Conservation (phyloP, 768 basidiomycete species). For the Daedaleopsis nitida region DNA sequence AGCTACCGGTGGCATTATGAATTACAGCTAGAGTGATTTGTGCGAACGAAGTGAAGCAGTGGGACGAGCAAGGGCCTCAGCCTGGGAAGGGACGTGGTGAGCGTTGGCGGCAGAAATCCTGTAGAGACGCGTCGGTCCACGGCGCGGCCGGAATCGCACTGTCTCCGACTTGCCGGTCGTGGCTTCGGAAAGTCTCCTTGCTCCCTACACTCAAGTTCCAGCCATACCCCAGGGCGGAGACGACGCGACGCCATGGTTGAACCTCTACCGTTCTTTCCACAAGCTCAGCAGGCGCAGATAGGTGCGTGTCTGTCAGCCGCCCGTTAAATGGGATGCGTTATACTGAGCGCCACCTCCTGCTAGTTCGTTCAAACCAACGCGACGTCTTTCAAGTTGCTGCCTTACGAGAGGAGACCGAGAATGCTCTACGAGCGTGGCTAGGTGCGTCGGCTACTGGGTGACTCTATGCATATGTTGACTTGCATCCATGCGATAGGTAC, state of each 20-base stretch:
- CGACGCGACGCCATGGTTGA: slow-evolving; percentile 21
- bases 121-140: no score
- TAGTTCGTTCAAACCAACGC: slow-evolving; percentile 87
- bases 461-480: slow-evolving; percentile 7
- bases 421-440: slow-evolving; percentile 73
- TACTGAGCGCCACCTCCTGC: slow-evolving; percentile 1
- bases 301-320: slow-evolving; percentile 50
- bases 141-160: no score
- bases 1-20: slow-evolving; percentile 27
- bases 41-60: slow-evolving; percentile 1
- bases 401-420: slow-evolving; percentile 75
- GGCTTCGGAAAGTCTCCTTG: neutral
- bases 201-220: neutral
- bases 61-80: no score
- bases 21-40: neutral
- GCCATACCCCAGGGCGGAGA: slow-evolving; percentile 13
- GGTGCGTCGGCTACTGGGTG: slow-evolving; percentile 46
- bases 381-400: slow-evolving; percentile 78
- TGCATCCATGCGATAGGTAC: slow-evolving; percentile 53
- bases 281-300: slow-evolving; percentile 84
- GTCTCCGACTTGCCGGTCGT: no score
- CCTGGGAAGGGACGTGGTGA: slow-evolving; percentile 5
- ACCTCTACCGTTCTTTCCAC: slow-evolving; percentile 56
- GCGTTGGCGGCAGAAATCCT: slow-evolving; percentile 6
- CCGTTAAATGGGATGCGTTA: neutral